Evolutionary conservation across 2,329 filamentous ascomycete species (phyloP), one percentile per base, ranked within the genome.

Genomic region (Dactylellina drechsleri): DNA sequence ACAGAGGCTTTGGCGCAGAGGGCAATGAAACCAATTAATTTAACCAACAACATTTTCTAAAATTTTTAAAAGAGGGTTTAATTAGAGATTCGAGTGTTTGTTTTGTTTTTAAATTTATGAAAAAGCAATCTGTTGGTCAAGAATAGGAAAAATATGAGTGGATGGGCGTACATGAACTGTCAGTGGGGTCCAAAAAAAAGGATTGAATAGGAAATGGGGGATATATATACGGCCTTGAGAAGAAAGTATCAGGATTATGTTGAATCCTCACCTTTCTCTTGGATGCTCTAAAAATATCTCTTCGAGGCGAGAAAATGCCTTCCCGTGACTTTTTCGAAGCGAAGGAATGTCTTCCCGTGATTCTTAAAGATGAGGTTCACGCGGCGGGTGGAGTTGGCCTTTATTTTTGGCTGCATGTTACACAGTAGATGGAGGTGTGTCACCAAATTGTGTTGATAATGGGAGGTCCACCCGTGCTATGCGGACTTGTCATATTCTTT

Each of bases 181-280:
- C 7, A 16, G 20, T 53, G 20, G 20, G 7, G 49, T 53, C 26
- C 26, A 26, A 53, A 6, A 20, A 26, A 53, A 15, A 20, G 20
- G 20, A 15, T 53, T 26, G 49, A 53, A 53, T 53, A 4, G 20
- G 49, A 26, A 53, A 53, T 23, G 49, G 49, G 16, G 49, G 26
- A 53, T 53, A 53, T 53, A 53, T 53, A 53, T 53, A 53, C n/a
- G n/a, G 26, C 26, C 20, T 53, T 53, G 20, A 53, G 13, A 49
- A 10, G 7, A 53, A 7, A 20, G 20, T 20, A 53, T 26, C 26
- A 15, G 6, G 16, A 15, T 53, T 53, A 23, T 20, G 4, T 20
- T 23, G 49, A 53, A n/a, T n/a, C n/a, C n/a, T n/a, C n/a, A n/a
- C n/a, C n/a, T n/a, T n/a, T n/a, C n/a, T n/a, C n/a, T n/a, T n/a